A percentile compares a stretch with the other conserved stretches of the same genome.
These are phyloP conservation scores for Aristolochia fimbriata DNA, from an alignment of 164 flowering plant genomes.

Conservation along the genomic window DNA sequence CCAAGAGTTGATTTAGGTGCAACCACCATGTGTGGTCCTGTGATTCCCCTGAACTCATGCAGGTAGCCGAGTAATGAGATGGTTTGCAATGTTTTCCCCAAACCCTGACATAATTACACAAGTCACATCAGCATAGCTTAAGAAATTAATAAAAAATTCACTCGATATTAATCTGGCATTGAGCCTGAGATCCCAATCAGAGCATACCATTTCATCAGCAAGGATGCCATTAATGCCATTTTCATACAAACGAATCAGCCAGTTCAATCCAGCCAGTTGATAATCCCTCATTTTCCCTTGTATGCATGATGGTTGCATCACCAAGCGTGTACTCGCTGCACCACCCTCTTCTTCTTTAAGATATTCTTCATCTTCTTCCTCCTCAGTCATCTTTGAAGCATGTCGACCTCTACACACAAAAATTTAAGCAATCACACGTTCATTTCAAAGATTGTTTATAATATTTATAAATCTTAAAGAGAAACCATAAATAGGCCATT, in stretches of 20 bases:
- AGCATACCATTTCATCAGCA: constrained; percentile 94
- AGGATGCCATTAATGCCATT: constrained; percentile 99
- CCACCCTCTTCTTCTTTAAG: constrained; percentile 98
- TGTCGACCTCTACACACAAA: constrained; percentile 93
- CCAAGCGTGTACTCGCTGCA: constrained; percentile 64
- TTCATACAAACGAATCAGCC: constrained; percentile 92
- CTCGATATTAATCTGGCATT: no score
- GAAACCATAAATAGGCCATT: no score
- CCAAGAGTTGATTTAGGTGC: constrained; percentile 99
- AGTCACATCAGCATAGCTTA: not conserved
- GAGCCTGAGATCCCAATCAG: not conserved
- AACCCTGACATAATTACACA: constrained; percentile 48
- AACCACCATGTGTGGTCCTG: constrained; percentile 99
- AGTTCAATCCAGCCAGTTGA: constrained; percentile 95
- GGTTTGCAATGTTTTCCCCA: constrained; percentile 96
- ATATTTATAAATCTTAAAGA: no score
- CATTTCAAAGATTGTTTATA: not conserved
- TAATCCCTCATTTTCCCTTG: constrained; percentile 99
- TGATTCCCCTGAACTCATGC: constrained; percentile 92
- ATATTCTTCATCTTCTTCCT: constrained; percentile 96
- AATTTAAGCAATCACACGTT: not conserved
- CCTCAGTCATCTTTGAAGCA: constrained; percentile 97
- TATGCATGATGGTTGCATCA: constrained; percentile 94
- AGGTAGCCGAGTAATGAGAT: constrained; percentile 89
- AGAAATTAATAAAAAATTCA: not conserved